Evolutionary conservation across 2,329 filamentous ascomycete genomes (phyloP).

Genomic region (Calonectria multiphialidica): DNA sequence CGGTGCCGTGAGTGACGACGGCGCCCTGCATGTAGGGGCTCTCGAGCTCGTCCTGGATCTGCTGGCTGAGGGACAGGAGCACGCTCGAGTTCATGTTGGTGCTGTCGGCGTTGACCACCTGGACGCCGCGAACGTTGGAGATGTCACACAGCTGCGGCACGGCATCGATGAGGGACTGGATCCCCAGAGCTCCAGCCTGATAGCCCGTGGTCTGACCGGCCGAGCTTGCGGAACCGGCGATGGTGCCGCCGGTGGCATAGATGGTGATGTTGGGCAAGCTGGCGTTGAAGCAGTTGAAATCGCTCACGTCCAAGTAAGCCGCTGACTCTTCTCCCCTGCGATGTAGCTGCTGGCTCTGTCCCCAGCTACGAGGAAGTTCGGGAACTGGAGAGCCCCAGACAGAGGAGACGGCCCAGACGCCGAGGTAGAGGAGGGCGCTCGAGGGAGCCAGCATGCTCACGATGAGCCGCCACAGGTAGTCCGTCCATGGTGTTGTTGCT

Average conservation of each 20-base stretch:
- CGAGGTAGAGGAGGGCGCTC: constrained; percentile 36
- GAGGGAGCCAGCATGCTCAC: constrained; percentile 41
- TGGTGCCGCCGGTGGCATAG: constrained; percentile 70
- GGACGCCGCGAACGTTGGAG: constrained; percentile 65
- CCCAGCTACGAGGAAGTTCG: constrained; percentile 29
- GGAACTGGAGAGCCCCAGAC: constrained; percentile 42
- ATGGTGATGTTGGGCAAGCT: constrained; percentile 67
- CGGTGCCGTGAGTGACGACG: constrained; percentile 74
- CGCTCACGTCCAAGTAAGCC: constrained; percentile 23
- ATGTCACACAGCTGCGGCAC: constrained; percentile 67
- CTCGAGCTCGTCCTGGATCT: constrained; percentile 62
- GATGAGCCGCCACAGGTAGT: constrained; percentile 39
- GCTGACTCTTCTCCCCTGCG: constrained; percentile 15
- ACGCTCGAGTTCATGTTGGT: constrained; percentile 61
- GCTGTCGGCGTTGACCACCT: constrained; percentile 63
- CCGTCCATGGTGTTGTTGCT: constrained; percentile 34
- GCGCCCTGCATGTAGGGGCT: constrained; percentile 58
- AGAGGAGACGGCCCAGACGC: constrained; percentile 38
- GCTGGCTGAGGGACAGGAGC: constrained; percentile 59
- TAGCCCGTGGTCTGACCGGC: constrained; percentile 61
- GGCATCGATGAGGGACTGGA: constrained; percentile 64
- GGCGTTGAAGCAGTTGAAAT: constrained; percentile 42
- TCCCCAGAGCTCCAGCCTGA: constrained; percentile 57
- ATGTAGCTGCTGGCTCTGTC: constrained; percentile 24
- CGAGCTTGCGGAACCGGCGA: constrained; percentile 64